Evolutionary conservation across 768 basidiomycete genomes (phyloP).

Genomic region (Lentinula guzmanii): DNA sequence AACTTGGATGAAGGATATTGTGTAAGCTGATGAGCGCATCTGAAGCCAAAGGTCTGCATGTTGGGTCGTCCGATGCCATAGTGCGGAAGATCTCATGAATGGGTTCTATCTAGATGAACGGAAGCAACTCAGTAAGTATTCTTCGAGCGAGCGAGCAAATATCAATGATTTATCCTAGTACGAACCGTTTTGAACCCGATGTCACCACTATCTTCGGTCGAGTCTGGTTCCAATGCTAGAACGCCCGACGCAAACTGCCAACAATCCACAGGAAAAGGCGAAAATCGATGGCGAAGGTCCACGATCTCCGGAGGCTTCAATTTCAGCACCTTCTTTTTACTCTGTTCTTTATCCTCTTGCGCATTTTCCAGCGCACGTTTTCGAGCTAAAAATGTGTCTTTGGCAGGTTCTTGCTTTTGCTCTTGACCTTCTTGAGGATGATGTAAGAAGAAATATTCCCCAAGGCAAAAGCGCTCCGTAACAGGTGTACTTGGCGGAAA

Average conservation of each 20-base stretch:
- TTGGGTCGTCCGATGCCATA: not conserved
- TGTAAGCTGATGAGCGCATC: not conserved
- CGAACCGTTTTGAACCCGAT: not conserved
- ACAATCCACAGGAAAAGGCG: constrained; percentile 4
- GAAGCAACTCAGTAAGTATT: not conserved
- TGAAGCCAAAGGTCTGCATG: not conserved
- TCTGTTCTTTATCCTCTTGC: not conserved
- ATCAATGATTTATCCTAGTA: not conserved
- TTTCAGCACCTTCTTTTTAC: not conserved
- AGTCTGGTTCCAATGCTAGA: not conserved
- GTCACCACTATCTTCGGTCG: not conserved
- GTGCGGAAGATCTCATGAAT: not conserved
- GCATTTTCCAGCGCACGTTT: not conserved
- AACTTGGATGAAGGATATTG: not conserved
- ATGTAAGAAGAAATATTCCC: not conserved
- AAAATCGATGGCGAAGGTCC: not conserved
- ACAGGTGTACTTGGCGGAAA: not conserved
- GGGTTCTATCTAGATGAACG: not conserved
- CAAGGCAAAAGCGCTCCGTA: not conserved
- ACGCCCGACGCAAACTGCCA: not conserved
- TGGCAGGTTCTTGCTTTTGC: not conserved
- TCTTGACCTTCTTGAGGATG: not conserved
- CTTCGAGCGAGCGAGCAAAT: not conserved
- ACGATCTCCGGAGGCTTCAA: not conserved
- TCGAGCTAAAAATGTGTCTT: not conserved